phyloP scores from a whole-genome alignment of 768 basidiomycete genomes.

The Leucosporidium yakuticum region DNA sequence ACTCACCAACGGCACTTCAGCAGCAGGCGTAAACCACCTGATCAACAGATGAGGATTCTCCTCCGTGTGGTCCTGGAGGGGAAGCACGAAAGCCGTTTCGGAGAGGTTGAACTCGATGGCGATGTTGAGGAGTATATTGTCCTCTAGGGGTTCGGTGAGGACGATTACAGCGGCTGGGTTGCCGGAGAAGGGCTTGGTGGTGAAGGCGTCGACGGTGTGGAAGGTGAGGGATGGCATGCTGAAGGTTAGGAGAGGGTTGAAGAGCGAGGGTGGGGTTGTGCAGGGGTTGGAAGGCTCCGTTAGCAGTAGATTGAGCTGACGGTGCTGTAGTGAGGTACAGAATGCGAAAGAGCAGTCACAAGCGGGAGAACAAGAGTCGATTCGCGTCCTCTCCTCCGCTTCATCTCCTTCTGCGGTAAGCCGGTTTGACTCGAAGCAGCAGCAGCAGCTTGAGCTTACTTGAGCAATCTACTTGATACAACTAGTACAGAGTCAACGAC shows the following conservation, averaged over 20 bases:
- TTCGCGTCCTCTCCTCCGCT: no score
- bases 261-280: no score
- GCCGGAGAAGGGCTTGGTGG: slow-evolving; percentile 38
- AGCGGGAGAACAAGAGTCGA: no score
- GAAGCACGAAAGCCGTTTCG: slow-evolving; percentile 36
- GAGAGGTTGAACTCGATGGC: slow-evolving; percentile 39
- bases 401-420: no score
- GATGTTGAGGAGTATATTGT: slow-evolving; percentile 14
- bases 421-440: neutral
- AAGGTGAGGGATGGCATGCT: no score
- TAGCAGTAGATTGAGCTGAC: no score
- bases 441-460: neutral
- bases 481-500: neutral
- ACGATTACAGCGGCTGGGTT: slow-evolving; percentile 44
- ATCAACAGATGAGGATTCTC: neutral
- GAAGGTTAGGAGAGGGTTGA: no score
- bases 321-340: no score
- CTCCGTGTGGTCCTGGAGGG: neutral
- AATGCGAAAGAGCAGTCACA: no score
- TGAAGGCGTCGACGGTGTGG: no score
- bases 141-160: neutral
- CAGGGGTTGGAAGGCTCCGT: no score
- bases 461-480: no score
- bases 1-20: neutral
- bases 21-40: neutral